Conservation (phyloP, 495 filamentous ascomycete genomes). For the Clavariopsis aquatica region DNA sequence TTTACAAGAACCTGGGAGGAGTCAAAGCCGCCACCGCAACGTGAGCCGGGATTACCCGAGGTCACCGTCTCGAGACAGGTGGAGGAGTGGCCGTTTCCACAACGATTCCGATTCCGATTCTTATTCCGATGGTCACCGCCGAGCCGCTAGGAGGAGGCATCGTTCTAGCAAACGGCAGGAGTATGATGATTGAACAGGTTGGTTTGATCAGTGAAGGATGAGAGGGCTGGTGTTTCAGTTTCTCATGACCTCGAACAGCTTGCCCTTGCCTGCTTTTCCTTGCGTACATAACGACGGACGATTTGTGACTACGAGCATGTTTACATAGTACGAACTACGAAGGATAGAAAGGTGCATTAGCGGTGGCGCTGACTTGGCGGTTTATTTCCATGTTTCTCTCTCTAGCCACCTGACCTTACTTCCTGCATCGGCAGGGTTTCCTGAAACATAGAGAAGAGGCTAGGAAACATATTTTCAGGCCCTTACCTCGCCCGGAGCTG, state of each 20-base stretch:
- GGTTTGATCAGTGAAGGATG: background rate
- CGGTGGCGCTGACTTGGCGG: background rate
- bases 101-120: constrained; percentile 26
- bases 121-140: constrained; percentile 9
- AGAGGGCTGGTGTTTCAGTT: background rate
- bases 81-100: constrained; percentile 5
- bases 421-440: background rate
- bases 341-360: constrained; percentile 6
- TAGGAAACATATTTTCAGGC: background rate
- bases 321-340: background rate
- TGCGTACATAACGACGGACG: background rate
- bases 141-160: constrained; percentile 10
- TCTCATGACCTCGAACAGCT: background rate
- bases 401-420: background rate
- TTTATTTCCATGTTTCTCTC: background rate
- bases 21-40: constrained; percentile 19
- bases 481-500: too few species aligned
- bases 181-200: background rate
- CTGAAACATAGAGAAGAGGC: background rate
- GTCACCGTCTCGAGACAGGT: constrained; percentile 17
- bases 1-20: background rate
- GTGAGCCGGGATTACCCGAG: constrained; percentile 5
- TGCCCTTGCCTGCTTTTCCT: background rate
- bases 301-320: constrained; percentile 6
- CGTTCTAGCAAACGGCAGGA: constrained; percentile 5